Conservation (phyloP, 106 monocot species). For the Chionographis japonica region DNA sequence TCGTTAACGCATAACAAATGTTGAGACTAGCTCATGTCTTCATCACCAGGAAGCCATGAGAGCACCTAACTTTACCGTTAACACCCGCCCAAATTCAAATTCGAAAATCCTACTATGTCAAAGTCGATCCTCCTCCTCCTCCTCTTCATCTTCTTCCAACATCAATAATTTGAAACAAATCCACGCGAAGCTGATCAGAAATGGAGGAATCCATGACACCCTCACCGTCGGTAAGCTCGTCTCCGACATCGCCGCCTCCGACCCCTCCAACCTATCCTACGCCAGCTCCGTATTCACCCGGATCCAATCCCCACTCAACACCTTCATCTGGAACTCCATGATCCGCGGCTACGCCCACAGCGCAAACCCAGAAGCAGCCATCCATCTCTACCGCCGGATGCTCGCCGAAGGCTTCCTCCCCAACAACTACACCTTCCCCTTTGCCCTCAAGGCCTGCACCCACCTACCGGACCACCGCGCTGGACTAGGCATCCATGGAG, state of each 20-base stretch:
- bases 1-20: too few species aligned
- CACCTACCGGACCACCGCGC: conserved; percentile 12
- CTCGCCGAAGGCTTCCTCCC: conserved; percentile 23
- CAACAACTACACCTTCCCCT: conserved; percentile 72
- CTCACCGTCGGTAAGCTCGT: conserved; percentile 28
- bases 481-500: conserved; percentile 43
- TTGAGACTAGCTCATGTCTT: too few species aligned
- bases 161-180: conserved; percentile 16
- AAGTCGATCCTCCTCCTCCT: neutral
- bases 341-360: conserved; percentile 40
- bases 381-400: conserved; percentile 36
- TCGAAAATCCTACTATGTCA: too few species aligned
- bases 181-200: conserved; percentile 37
- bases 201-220: conserved; percentile 19
- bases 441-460: conserved; percentile 47
- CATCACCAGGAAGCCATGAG: too few species aligned
- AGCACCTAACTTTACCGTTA: neutral
- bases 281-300: conserved; percentile 11
- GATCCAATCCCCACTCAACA: conserved; percentile 10
- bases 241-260: conserved; percentile 22
- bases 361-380: conserved; percentile 19
- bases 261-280: conserved; percentile 12
- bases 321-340: conserved; percentile 33
- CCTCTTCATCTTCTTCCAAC: neutral
- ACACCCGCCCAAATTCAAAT: conserved; percentile 1